These are phyloP conservation scores for Eucalyptus camaldulensis DNA, from an alignment of 345 rosid genomes.

Conservation along the genomic window DNA sequence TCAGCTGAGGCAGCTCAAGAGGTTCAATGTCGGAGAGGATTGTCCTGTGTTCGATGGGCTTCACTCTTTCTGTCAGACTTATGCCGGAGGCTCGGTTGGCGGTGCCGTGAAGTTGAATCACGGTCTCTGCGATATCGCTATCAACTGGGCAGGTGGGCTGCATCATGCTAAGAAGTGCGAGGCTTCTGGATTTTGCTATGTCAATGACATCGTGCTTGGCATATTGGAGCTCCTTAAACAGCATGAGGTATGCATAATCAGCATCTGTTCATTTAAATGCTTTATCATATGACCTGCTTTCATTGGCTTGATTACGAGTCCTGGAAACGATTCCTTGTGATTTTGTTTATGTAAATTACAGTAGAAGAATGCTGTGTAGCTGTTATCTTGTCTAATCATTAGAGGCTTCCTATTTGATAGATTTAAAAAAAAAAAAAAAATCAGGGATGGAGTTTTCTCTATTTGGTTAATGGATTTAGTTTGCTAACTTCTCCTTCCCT, in stretches of 20 bases:
- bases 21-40: constrained; percentile 59
- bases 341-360: not conserved
- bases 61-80: constrained; percentile 51
- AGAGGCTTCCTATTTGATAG: not conserved
- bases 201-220: constrained; percentile 55
- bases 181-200: constrained; percentile 64
- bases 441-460: not conserved
- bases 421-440: not conserved
- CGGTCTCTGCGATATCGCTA: constrained; percentile 44
- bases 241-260: constrained; percentile 29
- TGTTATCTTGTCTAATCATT: not conserved
- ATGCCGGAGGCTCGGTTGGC: constrained; percentile 57
- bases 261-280: not conserved
- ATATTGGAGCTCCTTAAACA: constrained; percentile 55
- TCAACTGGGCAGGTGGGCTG: constrained; percentile 63
- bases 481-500: not conserved
- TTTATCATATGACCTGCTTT: not conserved
- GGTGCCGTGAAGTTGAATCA: constrained; percentile 55
- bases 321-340: not conserved
- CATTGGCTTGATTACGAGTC: not conserved
- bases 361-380: not conserved
- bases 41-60: constrained; percentile 63
- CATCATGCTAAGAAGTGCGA: constrained; percentile 65
- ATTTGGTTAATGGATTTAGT: not conserved
- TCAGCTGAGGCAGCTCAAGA: constrained; percentile 43